Percentiles rank a stretch among this genome's conserved stretches.
phyloP scores from a whole-genome alignment of 768 basidiomycete species.

The Hygrophorus pudorinus region DNA sequence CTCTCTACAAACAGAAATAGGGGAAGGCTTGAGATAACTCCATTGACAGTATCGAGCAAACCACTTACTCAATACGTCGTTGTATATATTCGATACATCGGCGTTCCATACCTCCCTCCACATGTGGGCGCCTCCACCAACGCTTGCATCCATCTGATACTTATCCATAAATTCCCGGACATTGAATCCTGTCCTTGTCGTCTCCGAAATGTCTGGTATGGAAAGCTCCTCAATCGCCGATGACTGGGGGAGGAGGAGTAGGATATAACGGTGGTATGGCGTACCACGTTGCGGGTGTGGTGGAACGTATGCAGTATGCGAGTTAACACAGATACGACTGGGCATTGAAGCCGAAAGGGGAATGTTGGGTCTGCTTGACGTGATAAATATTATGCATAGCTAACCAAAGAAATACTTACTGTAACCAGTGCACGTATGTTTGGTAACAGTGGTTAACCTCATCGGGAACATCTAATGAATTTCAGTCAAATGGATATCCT shows the following conservation, averaged over 20 bases:
- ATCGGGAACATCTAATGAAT: constrained; percentile 67
- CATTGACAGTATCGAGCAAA: constrained; percentile 7
- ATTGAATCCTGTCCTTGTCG: constrained; percentile 51
- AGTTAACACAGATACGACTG: constrained; percentile 24
- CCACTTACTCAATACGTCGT: constrained; percentile 54
- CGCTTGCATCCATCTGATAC: constrained; percentile 41
- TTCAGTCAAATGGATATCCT: constrained; percentile 4
- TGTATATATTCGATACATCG: constrained; percentile 54
- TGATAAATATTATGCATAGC: neutral
- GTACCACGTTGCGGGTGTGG: constrained; percentile 90
- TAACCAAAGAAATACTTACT: constrained; percentile 36
- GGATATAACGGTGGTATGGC: constrained; percentile 81
- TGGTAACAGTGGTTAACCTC: constrained; percentile 52
- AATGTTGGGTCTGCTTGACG: constrained; percentile 59
- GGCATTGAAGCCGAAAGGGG: constrained; percentile 51
- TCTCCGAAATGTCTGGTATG: constrained; percentile 35
- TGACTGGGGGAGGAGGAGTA: constrained; percentile 67
- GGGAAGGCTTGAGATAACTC: neutral
- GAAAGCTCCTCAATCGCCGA: constrained; percentile 29
- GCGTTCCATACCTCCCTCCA: constrained; percentile 74
- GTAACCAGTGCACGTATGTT: constrained; percentile 77
- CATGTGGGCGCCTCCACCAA: constrained; percentile 73
- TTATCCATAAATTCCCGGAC: constrained; percentile 50
- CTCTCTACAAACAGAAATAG: constrained; percentile 22
- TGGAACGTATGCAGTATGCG: constrained; percentile 72